phyloP scores from a whole-genome alignment of 768 basidiomycete genomes.

The Cyclocybe aegerita region DNA sequence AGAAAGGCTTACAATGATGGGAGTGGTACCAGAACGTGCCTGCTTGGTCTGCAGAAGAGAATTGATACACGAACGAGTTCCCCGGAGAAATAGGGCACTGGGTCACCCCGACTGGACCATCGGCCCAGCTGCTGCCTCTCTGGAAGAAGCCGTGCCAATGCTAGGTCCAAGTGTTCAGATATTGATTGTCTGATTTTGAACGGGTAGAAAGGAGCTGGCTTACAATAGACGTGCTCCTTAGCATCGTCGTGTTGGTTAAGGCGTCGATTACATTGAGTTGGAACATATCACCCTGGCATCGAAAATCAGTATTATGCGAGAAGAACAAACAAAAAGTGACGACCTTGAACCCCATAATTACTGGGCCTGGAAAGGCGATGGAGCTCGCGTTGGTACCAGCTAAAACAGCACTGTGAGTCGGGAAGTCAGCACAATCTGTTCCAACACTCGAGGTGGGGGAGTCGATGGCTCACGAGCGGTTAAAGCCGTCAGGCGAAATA shows the following conservation, averaged over 20 bases:
- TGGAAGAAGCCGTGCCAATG: conserved; percentile 45
- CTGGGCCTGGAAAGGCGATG: conserved; percentile 26
- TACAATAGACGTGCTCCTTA: conserved; percentile 50
- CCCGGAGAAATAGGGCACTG: conserved; percentile 41
- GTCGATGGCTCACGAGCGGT: conserved; percentile 35
- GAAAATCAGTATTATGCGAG: neutral
- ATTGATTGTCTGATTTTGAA: neutral
- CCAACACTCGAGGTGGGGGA: too few species aligned
- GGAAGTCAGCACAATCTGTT: neutral
- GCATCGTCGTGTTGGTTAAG: conserved; percentile 49
- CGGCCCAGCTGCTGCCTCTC: conserved; percentile 32
- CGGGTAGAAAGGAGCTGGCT: conserved; percentile 11
- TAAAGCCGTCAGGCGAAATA: conserved; percentile 50
- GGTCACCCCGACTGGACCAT: conserved; percentile 36
- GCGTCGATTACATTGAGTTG: conserved; percentile 46
- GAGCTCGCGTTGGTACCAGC: conserved; percentile 16
- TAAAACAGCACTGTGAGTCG: neutral
- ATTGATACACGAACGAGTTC: conserved; percentile 39
- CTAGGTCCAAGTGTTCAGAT: conserved; percentile 22
- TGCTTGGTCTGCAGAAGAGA: conserved; percentile 30
- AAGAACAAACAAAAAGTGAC: neutral
- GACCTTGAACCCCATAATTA: conserved; percentile 29
- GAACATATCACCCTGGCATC: conserved; percentile 39
- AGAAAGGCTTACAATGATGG: conserved; percentile 25
- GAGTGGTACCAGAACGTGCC: conserved; percentile 44